Conservation (phyloP, 1,284 basidiomycete genomes). For the Sporisorium reilianum region DNA sequence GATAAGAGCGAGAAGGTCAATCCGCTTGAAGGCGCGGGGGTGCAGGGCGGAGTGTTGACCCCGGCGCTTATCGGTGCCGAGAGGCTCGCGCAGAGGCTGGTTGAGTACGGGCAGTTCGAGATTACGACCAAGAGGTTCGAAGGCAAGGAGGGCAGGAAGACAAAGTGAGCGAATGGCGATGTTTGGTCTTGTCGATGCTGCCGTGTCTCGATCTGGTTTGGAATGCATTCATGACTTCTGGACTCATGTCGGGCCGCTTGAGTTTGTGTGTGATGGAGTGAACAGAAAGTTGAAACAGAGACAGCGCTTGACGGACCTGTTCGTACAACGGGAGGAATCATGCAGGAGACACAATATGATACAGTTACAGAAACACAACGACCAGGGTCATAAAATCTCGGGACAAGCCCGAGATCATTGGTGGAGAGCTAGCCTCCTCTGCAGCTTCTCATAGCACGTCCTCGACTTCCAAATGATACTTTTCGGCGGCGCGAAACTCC, state of each 20-base stretch:
- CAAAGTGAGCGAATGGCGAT: slow-evolving; percentile 13
- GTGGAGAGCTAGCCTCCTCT: not conserved
- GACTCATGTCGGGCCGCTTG: not conserved
- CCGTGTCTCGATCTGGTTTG: not conserved
- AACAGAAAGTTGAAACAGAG: not conserved
- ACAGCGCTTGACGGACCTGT: not conserved
- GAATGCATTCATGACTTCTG: not conserved
- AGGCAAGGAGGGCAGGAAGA: slow-evolving; percentile 12
- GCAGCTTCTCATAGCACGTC: slow-evolving; percentile 22
- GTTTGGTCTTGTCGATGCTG: not conserved
- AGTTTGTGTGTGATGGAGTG: not conserved
- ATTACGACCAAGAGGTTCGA: slow-evolving; percentile 69
- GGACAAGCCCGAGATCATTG: not conserved
- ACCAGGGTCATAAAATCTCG: not conserved
- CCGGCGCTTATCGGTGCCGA: slow-evolving; percentile 82
- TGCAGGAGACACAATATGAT: not conserved
- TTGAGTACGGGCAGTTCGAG: slow-evolving; percentile 74
- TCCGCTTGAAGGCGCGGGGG: slow-evolving; percentile 71
- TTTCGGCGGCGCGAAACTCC: slow-evolving; percentile 22
- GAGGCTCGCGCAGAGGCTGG: slow-evolving; percentile 77
- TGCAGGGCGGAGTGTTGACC: slow-evolving; percentile 80
- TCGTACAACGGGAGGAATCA: not conserved
- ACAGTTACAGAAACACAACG: not conserved
- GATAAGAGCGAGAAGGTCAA: slow-evolving; percentile 69
- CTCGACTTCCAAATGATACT: slow-evolving; percentile 28